A percentile compares a stretch with the other conserved stretches of the same genome.
phyloP scores from a whole-genome alignment of 2,329 filamentous ascomycete genomes.

The Pseudopyrenochaeta lycopersici region DNA sequence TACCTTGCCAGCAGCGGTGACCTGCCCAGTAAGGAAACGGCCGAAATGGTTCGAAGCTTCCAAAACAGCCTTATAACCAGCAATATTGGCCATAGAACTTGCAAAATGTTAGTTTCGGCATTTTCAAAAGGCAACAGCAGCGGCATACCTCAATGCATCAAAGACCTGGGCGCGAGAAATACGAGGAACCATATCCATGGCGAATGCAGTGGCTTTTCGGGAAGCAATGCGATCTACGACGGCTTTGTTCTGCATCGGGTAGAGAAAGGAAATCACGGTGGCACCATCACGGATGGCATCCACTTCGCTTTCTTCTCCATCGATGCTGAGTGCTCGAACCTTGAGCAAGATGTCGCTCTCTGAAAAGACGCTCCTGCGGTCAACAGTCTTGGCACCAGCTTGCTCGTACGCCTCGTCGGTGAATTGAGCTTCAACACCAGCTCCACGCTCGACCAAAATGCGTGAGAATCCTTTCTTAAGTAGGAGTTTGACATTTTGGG shows the following conservation, averaged over 20 bases:
- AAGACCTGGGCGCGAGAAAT: slow-evolving; percentile 90
- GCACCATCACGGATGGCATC: slow-evolving; percentile 72
- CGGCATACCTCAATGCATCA: slow-evolving; percentile 70
- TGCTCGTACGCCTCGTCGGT: slow-evolving; percentile 78
- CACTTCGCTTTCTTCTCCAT: slow-evolving; percentile 69
- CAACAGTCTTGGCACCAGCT: slow-evolving; percentile 80
- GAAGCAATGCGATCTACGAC: slow-evolving; percentile 77
- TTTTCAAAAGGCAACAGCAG: neutral
- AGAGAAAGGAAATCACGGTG: slow-evolving; percentile 83
- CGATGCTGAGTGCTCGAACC: slow-evolving; percentile 75
- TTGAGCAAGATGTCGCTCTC: slow-evolving; percentile 83
- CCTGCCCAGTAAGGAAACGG: slow-evolving; percentile 86
- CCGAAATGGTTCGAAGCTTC: slow-evolving; percentile 92
- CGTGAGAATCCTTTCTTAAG: slow-evolving; percentile 85
- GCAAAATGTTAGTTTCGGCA: slow-evolving; percentile 12
- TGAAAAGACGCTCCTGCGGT: slow-evolving; percentile 74
- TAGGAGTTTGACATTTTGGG: slow-evolving; percentile 81
- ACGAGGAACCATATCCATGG: slow-evolving; percentile 92
- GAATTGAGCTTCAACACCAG: slow-evolving; percentile 81
- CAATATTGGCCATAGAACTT: slow-evolving; percentile 94
- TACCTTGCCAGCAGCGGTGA: slow-evolving; percentile 79
- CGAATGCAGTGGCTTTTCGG: slow-evolving; percentile 78
- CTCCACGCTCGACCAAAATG: slow-evolving; percentile 81
- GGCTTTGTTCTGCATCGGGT: slow-evolving; percentile 80
- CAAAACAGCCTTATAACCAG: slow-evolving; percentile 89